Evolutionary conservation across 805 yeast species (phyloP).

Genomic region (Candida jianshihensis): DNA sequence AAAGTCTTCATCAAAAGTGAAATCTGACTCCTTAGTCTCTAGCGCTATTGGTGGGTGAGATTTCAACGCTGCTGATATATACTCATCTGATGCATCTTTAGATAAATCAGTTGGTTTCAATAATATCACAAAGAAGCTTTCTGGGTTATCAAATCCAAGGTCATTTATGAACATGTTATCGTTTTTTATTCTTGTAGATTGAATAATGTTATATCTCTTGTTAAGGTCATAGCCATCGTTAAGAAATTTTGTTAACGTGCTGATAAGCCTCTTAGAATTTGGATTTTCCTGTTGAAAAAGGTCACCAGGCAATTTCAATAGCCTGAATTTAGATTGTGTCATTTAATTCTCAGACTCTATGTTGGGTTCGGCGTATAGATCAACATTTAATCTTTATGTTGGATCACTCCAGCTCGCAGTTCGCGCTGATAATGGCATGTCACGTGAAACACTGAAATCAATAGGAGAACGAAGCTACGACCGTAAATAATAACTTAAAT

Average conservation of each 20-base stretch:
- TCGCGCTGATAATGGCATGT: no score
- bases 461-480: no score
- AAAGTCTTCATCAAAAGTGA: slow-evolving; percentile 2
- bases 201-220: slow-evolving; percentile 12
- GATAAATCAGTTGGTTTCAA: slow-evolving; percentile 1
- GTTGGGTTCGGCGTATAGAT: no score
- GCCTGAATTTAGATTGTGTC: background rate
- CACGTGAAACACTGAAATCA: no score
- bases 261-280: slow-evolving; percentile 3
- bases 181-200: slow-evolving; percentile 15
- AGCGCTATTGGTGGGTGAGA: background rate
- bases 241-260: slow-evolving; percentile 10
- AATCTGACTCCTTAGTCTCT: slow-evolving; percentile 2
- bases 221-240: slow-evolving; percentile 15
- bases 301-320: background rate
- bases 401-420: no score
- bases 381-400: no score
- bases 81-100: background rate
- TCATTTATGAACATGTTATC: slow-evolving; percentile 10
- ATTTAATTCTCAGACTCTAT: background rate
- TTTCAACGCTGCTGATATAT: background rate
- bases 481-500: no score
- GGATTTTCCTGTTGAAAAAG: background rate
- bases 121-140: slow-evolving; percentile 11
- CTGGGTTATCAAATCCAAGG: slow-evolving; percentile 13